Conservation (phyloP, 495 filamentous ascomycete genomes). For the Penicillium taxi region DNA sequence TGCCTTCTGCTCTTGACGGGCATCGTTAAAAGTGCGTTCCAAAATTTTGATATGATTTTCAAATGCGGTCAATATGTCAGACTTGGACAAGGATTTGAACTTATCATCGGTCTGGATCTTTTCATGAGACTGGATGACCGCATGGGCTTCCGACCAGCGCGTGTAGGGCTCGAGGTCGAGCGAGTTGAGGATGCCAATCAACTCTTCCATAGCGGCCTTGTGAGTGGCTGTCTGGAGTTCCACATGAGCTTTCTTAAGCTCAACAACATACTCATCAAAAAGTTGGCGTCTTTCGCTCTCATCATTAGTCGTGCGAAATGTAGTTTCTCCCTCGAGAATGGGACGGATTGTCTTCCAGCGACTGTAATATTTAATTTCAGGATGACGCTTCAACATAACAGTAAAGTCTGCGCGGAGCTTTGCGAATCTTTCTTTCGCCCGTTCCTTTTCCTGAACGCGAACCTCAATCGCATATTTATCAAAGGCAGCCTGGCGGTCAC, state of each 20-base stretch:
- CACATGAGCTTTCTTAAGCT: conserved; percentile 68
- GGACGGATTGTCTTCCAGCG: conserved; percentile 94
- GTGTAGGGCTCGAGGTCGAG: conserved; percentile 88
- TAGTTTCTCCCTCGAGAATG: conserved; percentile 91
- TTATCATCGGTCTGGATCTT: conserved; percentile 78
- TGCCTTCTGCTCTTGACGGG: conserved; percentile 77
- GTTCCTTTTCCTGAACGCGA: conserved; percentile 86
- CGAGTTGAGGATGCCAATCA: conserved; percentile 72
- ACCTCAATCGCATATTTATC: conserved; percentile 93
- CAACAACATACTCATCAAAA: conserved; percentile 87
- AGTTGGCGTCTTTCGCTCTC: conserved; percentile 85
- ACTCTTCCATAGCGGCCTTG: conserved; percentile 78
- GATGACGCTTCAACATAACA: conserved; percentile 92
- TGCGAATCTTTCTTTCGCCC: conserved; percentile 86
- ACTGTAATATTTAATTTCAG: conserved; percentile 96
- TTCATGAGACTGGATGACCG: conserved; percentile 68
- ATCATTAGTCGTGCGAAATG: conserved; percentile 82
- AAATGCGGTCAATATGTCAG: conserved; percentile 86
- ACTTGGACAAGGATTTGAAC: conserved; percentile 79
- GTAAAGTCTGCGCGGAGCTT: conserved; percentile 92
- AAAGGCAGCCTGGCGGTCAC: conserved; percentile 84
- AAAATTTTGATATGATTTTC: conserved; percentile 90
- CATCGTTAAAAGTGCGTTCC: conserved; percentile 83
- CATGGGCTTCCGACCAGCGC: conserved; percentile 86
- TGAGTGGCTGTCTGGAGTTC: conserved; percentile 64